phyloP scores from a whole-genome alignment of 805 yeast genomes.

The Cyberlindnera japonica region DNA sequence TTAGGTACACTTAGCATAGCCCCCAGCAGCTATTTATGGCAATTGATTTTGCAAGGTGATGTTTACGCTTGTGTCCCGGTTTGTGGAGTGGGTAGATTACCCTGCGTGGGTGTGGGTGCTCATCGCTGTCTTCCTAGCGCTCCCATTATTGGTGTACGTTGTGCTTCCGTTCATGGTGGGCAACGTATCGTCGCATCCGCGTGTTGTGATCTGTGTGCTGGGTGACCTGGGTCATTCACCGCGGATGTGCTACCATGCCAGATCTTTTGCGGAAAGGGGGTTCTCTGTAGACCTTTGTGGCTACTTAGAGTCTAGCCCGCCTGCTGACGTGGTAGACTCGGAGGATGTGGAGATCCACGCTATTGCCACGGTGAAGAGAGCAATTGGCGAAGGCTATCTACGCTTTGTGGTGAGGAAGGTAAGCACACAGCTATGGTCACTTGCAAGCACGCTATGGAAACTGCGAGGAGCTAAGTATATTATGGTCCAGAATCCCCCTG shows the following conservation, averaged over 20 bases:
- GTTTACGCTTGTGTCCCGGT: not conserved
- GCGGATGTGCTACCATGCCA: slow-evolving; percentile 87
- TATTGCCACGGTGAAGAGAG: slow-evolving; percentile 40
- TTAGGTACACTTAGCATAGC: too few relatives aligned
- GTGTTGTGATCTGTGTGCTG: slow-evolving; percentile 74
- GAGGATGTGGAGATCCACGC: slow-evolving; percentile 48
- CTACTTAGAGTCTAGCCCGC: slow-evolving; percentile 57
- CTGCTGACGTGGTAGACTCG: slow-evolving; percentile 48
- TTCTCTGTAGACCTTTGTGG: slow-evolving; percentile 84
- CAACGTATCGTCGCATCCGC: slow-evolving; percentile 37
- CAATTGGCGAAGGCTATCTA: slow-evolving; percentile 44
- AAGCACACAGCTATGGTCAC: slow-evolving; percentile 44
- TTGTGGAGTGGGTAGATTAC: slow-evolving; percentile 24
- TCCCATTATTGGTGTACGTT: slow-evolving; percentile 34
- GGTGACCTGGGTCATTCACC: slow-evolving; percentile 97
- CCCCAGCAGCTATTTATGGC: too few relatives aligned
- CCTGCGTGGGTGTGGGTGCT: slow-evolving; percentile 43
- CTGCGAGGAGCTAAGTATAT: slow-evolving; percentile 64
- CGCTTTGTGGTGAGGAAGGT: slow-evolving; percentile 60
- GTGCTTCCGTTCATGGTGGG: slow-evolving; percentile 36
- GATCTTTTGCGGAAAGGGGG: slow-evolving; percentile 63
- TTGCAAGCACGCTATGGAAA: slow-evolving; percentile 46
- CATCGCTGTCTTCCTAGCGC: slow-evolving; percentile 40
- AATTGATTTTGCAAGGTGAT: too few relatives aligned
- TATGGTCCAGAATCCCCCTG: slow-evolving; percentile 89